Evolutionary conservation across 306 rosid genomes (phyloP).

Genomic region (Macrotyloma uniflorum): DNA sequence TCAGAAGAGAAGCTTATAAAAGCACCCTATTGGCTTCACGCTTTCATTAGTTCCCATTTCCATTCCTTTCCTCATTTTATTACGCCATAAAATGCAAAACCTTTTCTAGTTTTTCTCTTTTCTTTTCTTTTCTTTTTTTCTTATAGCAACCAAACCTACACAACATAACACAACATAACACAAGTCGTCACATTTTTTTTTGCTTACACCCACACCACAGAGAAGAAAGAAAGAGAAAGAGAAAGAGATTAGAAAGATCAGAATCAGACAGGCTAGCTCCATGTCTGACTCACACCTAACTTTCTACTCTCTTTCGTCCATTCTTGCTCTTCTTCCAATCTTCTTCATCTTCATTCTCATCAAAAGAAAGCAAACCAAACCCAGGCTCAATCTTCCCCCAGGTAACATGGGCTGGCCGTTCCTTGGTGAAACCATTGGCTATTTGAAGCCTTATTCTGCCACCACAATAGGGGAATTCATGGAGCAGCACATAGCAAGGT

Average conservation of each 20-base stretch:
- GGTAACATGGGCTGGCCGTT: slow-evolving; percentile 97
- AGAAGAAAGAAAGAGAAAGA: not conserved
- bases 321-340: slow-evolving; percentile 58
- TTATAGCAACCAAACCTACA: slow-evolving; percentile 12
- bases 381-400: slow-evolving; percentile 76
- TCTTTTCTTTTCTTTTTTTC: not conserved
- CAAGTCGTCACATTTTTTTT: not conserved
- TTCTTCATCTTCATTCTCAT: slow-evolving; percentile 57
- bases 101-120: slow-evolving; percentile 26
- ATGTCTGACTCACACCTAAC: slow-evolving; percentile 66
- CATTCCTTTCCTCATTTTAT: slow-evolving; percentile 39
- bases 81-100: slow-evolving; percentile 44
- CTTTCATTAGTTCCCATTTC: slow-evolving; percentile 33
- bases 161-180: not conserved
- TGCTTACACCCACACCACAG: not conserved
- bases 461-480: slow-evolving; percentile 78
- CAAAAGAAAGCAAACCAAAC: slow-evolving; percentile 55
- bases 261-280: slow-evolving; percentile 51
- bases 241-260: slow-evolving; percentile 14
- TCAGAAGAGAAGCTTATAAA: slow-evolving; percentile 57
- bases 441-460: slow-evolving; percentile 83
- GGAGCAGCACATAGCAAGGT: slow-evolving; percentile 89
- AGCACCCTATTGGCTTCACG: slow-evolving; percentile 52
- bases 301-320: slow-evolving; percentile 61
- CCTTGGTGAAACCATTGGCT: slow-evolving; percentile 80